Percentiles rank a stretch among this genome's conserved stretches.
Evolutionary conservation across 768 basidiomycete species (phyloP).

Genomic region (Collybia sp.): DNA sequence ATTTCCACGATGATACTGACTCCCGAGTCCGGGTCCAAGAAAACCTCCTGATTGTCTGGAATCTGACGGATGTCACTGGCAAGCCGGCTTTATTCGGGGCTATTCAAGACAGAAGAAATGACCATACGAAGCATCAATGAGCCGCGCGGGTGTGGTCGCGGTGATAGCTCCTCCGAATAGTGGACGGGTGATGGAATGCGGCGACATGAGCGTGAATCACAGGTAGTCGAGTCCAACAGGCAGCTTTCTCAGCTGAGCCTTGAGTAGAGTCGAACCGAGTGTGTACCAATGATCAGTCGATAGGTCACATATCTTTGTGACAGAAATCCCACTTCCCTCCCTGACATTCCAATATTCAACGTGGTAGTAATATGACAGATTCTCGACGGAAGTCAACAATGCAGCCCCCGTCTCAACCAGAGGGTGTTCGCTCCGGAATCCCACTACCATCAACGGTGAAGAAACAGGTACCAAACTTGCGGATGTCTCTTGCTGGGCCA

Average conservation of each 20-base stretch:
- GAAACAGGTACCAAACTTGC: constrained; percentile 54
- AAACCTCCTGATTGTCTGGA: constrained; percentile 94
- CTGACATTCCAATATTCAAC: constrained; percentile 5
- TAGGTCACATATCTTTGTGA: constrained; percentile 28
- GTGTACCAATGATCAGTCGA: too few relatives aligned
- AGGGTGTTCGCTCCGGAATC: constrained; percentile 57
- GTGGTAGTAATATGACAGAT: constrained; percentile 22
- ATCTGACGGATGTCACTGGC: constrained; percentile 68
- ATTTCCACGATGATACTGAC: constrained; percentile 84
- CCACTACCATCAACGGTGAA: constrained; percentile 75
- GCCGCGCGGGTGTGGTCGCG: constrained; percentile 44
- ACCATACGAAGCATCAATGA: constrained; percentile 86
- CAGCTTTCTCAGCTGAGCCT: background rate
- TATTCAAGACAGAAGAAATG: background rate
- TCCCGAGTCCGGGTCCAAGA: constrained; percentile 63
- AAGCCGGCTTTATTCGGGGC: constrained; percentile 1
- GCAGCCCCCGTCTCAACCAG: constrained; percentile 46
- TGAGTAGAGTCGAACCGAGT: too few relatives aligned
- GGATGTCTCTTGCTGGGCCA: constrained; percentile 74
- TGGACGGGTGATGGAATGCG: constrained; percentile 27
- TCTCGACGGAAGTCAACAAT: constrained; percentile 53
- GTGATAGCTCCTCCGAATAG: constrained; percentile 90
- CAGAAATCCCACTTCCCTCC: constrained; percentile 8
- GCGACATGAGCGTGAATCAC: constrained; percentile 7
- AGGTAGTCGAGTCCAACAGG: background rate